Evolutionary conservation across 169 alveolate species (phyloP).

Genomic region (Toxoplasma gondii): DNA sequence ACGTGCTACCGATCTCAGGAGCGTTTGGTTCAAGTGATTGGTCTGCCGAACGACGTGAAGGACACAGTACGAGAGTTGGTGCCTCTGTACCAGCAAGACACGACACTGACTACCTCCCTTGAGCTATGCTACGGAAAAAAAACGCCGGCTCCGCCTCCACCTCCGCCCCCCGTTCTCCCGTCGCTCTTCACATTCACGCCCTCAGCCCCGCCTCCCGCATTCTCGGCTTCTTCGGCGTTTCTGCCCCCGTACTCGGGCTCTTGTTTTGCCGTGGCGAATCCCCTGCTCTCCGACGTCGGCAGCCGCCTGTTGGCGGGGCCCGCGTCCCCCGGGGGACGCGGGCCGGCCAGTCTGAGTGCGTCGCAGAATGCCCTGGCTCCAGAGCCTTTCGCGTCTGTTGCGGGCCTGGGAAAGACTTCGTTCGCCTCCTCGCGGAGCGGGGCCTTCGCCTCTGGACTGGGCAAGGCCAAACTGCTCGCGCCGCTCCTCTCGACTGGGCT

Average conservation of each 20-base stretch:
- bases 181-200: not conserved
- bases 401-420: not conserved
- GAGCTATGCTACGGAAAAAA: not conserved
- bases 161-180: not conserved
- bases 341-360: not conserved
- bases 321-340: not conserved
- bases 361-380: not conserved
- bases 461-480: not conserved
- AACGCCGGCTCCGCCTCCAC: constrained; percentile 7
- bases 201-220: not conserved
- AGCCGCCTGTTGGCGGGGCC: not conserved
- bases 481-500: not conserved
- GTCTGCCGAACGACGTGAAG: constrained; percentile 19
- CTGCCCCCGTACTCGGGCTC: not conserved
- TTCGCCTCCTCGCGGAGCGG: not conserved
- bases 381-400: not conserved
- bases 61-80: not conserved
- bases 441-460: not conserved
- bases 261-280: not conserved
- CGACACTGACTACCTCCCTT: constrained; percentile 22
- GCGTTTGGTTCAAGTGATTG: constrained; percentile 8
- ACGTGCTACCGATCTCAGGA: not conserved
- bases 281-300: not conserved
- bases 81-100: constrained; percentile 19
- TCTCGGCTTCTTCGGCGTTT: not conserved